Percentiles rank a stretch among this genome's conserved stretches.
Evolutionary conservation across 331 rosid species (phyloP).

Genomic region (Telfairia occidentalis): DNA sequence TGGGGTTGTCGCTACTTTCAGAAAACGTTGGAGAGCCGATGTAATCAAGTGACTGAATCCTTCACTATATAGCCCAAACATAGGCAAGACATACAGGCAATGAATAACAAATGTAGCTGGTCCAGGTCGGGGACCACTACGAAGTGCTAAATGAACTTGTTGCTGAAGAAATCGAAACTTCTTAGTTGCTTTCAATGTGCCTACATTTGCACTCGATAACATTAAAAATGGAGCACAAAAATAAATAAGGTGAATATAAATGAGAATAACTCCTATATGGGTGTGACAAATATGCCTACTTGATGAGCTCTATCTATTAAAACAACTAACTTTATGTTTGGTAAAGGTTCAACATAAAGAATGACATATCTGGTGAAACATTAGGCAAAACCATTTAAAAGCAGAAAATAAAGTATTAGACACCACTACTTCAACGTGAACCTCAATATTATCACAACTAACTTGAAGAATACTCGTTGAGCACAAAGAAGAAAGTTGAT

Average conservation of each 20-base stretch:
- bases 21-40: slow-evolving; percentile 60
- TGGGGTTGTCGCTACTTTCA: slow-evolving; percentile 29
- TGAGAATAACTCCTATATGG: background rate
- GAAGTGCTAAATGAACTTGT: slow-evolving; percentile 59
- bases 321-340: background rate
- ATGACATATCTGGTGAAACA: background rate
- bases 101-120: slow-evolving; percentile 69
- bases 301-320: background rate
- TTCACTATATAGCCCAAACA: slow-evolving; percentile 46
- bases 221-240: slow-evolving; percentile 17
- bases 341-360: background rate
- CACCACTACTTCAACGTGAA: background rate
- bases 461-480: background rate
- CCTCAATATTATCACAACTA: background rate
- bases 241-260: slow-evolving; percentile 12
- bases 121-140: slow-evolving; percentile 71
- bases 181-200: slow-evolving; percentile 71
- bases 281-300: background rate
- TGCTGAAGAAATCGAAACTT: slow-evolving; percentile 88
- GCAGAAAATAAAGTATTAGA: background rate
- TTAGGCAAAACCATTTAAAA: background rate
- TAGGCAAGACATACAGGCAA: slow-evolving; percentile 66
- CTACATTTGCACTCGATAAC: slow-evolving; percentile 34
- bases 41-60: slow-evolving; percentile 83
- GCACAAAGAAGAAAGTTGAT: background rate